Percentiles rank a stretch among this genome's conserved stretches.
Conservation (phyloP, 1,284 basidiomycete genomes). For the Athelia psychrophila region DNA sequence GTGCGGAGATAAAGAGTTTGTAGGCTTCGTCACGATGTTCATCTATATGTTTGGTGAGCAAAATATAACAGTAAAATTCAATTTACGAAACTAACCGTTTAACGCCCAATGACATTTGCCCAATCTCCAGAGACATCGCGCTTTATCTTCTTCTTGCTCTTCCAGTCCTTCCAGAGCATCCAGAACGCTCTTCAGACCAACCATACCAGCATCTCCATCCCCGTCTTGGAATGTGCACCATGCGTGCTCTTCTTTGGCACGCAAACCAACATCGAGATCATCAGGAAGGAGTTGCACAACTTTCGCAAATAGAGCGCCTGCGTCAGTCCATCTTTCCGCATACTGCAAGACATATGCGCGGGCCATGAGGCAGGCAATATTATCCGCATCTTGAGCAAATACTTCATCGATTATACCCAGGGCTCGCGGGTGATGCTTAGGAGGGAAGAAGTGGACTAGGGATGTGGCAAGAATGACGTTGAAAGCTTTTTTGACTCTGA, state of each 20-base stretch:
- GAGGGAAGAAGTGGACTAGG: constrained; percentile 84
- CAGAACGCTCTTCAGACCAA: constrained; percentile 60
- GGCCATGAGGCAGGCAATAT: constrained; percentile 70
- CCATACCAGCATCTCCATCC: constrained; percentile 48
- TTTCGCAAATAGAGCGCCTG: constrained; percentile 57
- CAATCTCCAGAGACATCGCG: constrained; percentile 82
- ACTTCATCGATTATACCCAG: constrained; percentile 72
- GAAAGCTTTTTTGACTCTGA: constrained; percentile 59
- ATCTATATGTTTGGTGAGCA: constrained; percentile 22
- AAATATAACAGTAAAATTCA: background rate
- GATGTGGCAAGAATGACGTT: constrained; percentile 68
- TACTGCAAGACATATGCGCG: constrained; percentile 74
- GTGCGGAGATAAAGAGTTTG: constrained; percentile 78
- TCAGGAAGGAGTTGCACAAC: constrained; percentile 47
- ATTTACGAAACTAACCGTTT: constrained; percentile 48
- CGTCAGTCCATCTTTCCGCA: constrained; percentile 68
- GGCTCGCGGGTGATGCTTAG: constrained; percentile 86
- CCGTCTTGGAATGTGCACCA: constrained; percentile 80
- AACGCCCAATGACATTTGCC: constrained; percentile 80
- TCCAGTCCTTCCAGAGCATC: constrained; percentile 51
- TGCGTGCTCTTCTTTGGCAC: constrained; percentile 79
- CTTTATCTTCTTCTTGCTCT: constrained; percentile 56
- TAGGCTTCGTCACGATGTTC: constrained; percentile 63
- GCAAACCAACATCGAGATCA: constrained; percentile 49
- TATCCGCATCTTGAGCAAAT: constrained; percentile 58